Percentiles rank a stretch among this genome's conserved stretches.
phyloP scores from a whole-genome alignment of 2,329 filamentous ascomycete species.

The Elsinoe batatas region DNA sequence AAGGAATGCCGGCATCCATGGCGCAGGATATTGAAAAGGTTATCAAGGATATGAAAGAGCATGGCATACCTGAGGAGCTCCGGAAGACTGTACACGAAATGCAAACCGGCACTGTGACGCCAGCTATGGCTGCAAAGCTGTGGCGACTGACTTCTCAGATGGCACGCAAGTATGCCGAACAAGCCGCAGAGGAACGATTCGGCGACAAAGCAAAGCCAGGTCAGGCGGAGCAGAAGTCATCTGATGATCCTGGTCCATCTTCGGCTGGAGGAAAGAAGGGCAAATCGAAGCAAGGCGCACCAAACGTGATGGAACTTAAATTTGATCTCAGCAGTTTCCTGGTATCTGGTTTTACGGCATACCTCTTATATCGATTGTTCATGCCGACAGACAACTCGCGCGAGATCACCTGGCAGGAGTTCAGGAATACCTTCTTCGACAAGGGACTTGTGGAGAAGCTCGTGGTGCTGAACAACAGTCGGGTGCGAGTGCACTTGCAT shows the following conservation, averaged over 20 bases:
- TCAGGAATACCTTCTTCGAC: constrained; percentile 84
- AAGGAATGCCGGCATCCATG: constrained; percentile 53
- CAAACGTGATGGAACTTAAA: constrained; percentile 38
- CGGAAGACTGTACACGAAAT: constrained; percentile 51
- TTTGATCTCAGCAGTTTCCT: constrained; percentile 48
- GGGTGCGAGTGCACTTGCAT: constrained; percentile 72
- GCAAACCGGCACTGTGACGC: constrained; percentile 43
- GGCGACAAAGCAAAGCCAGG: constrained; percentile 20
- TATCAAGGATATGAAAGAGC: constrained; percentile 52
- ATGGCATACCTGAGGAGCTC: constrained; percentile 61
- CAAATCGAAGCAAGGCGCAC: constrained; percentile 26
- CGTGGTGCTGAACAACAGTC: constrained; percentile 64
- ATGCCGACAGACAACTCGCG: constrained; percentile 55
- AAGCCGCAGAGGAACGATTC: constrained; percentile 25
- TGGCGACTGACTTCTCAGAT: constrained; percentile 48
- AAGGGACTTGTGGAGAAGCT: constrained; percentile 94
- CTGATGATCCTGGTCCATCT: constrained; percentile 34
- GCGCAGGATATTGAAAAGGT: constrained; percentile 49
- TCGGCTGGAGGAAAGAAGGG: constrained; percentile 24
- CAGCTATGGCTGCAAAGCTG: constrained; percentile 54
- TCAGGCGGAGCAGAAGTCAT: constrained; percentile 33
- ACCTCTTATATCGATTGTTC: constrained; percentile 54
- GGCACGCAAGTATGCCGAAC: constrained; percentile 42
- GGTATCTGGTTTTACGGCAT: constrained; percentile 50
- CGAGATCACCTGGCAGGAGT: constrained; percentile 97